These are phyloP conservation scores for Aspergillus sp. DNA, from an alignment of 2,329 filamentous ascomycete species.

Conservation along the genomic window DNA sequence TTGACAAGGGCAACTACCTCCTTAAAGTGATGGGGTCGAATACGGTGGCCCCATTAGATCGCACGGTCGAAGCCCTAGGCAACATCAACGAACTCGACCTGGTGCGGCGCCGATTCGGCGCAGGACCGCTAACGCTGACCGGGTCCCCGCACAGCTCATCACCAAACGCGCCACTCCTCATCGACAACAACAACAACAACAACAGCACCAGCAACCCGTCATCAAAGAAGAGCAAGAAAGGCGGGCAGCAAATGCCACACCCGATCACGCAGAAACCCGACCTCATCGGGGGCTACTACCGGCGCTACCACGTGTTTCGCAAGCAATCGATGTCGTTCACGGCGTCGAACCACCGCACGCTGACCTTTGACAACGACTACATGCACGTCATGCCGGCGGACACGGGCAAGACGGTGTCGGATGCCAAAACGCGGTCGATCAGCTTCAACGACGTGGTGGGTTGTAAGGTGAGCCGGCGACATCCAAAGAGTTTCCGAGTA, in stretches of 20 bases:
- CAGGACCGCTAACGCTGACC: slow-evolving; percentile 47
- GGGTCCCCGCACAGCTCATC: slow-evolving; percentile 55
- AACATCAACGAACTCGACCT: slow-evolving; percentile 54
- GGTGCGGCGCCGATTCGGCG: slow-evolving; percentile 53
- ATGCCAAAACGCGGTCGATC: slow-evolving; percentile 52
- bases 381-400: slow-evolving; percentile 56
- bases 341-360: slow-evolving; percentile 50
- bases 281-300: slow-evolving; percentile 45
- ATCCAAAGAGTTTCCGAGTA: slow-evolving; percentile 56
- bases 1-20: slow-evolving; percentile 57
- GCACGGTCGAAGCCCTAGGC: slow-evolving; percentile 57
- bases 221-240: slow-evolving; percentile 38
- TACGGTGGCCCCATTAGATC: slow-evolving; percentile 55
- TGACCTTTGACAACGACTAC: slow-evolving; percentile 58
- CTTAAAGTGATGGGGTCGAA: slow-evolving; percentile 57
- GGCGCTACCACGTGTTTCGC: slow-evolving; percentile 55
- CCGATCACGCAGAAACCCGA: slow-evolving; percentile 42
- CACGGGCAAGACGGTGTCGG: slow-evolving; percentile 46
- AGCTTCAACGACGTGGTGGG: slow-evolving; percentile 57
- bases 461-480: slow-evolving; percentile 56
- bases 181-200: slow-evolving; percentile 27
- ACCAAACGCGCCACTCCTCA: slow-evolving; percentile 56
- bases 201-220: slow-evolving; percentile 15
- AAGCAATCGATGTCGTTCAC: slow-evolving; percentile 60
- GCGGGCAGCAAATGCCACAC: slow-evolving; percentile 34